Evolutionary conservation across 2,329 filamentous ascomycete genomes (phyloP), one percentile per base, ranked within the genome.

Genomic region (Hypoxylon sp.): DNA sequence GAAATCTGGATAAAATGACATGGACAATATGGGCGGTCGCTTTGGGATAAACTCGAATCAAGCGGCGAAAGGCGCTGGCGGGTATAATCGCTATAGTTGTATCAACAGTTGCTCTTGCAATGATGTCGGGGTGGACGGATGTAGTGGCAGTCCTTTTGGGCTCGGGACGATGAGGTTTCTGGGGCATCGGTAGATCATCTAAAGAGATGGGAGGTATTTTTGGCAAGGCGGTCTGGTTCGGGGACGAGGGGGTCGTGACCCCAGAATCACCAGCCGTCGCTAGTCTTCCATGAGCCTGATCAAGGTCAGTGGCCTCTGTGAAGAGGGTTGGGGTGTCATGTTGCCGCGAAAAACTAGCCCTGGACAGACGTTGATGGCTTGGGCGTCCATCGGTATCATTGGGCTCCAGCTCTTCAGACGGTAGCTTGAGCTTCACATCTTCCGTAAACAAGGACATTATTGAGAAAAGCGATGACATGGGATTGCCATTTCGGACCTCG

Each of bases 1-100:
- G 93, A 41, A 99, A 87, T 37, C 95, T 84, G 2, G 95, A 97
- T 21, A 99, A 75, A 55, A 99, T 99, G 34, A 99, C 93, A 67
- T 99, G 94, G 4, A 99, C 91, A 58, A 99, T 97, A 66, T 99
- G 95, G 1, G 94, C 88, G 2, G 94, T 97, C 7, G 95, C 92
- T 74, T 95, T 96, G 7, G 94, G 94, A 63, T 97, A 99, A 16
- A 97, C 87, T 66, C 90, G 86, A 40, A 96, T 99, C 42, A 99
- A 77, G 6, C 95, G 86, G 43, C 91, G 86, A 64, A 99, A 99
- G 3, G 94, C 95, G 67, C 91, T 96, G 1, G 94, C 94, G 1
- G 95, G 95, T 49, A 99, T 99, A 58, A 99, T 95, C 4, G 94
- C 94, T 71, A 99, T 97, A 0, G 95, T 99, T 0, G 94, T 99